Percentiles rank a stretch among this genome's conserved stretches.
Conservation (phyloP, 495 filamentous ascomycete genomes). For the Penicillium desertorum region DNA sequence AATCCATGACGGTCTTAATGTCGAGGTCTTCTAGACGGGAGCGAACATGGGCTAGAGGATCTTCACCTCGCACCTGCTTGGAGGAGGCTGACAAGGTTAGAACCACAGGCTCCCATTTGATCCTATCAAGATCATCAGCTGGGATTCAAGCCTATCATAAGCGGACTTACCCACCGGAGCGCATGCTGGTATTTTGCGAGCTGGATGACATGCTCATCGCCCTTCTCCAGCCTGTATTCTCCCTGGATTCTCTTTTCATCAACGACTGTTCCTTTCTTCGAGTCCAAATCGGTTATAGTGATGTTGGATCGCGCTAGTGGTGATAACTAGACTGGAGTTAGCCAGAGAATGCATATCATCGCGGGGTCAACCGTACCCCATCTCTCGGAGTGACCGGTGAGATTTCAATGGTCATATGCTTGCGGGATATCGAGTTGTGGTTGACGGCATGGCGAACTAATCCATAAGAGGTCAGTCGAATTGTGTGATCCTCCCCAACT, state of each 20-base stretch:
- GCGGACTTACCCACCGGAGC: slow-evolving; percentile 41
- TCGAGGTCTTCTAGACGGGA: slow-evolving; percentile 74
- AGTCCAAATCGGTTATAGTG: slow-evolving; percentile 65
- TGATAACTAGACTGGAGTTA: slow-evolving; percentile 36
- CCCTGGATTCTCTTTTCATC: slow-evolving; percentile 69
- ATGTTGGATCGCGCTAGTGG: slow-evolving; percentile 62
- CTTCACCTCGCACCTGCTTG: slow-evolving; percentile 70
- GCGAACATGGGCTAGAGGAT: slow-evolving; percentile 59
- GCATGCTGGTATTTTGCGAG: slow-evolving; percentile 62
- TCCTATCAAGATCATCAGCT: slow-evolving; percentile 42
- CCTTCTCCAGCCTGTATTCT: slow-evolving; percentile 48
- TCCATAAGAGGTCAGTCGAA: slow-evolving; percentile 8
- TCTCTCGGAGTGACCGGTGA: slow-evolving; percentile 63
- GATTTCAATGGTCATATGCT: slow-evolving; percentile 80
- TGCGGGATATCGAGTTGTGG: slow-evolving; percentile 79
- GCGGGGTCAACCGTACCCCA: slow-evolving; percentile 53
- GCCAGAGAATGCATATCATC: slow-evolving; percentile 2
- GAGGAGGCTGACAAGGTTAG: slow-evolving; percentile 79
- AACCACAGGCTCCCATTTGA: slow-evolving; percentile 78
- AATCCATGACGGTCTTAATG: slow-evolving; percentile 78
- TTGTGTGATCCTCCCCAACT: slow-evolving; percentile 19
- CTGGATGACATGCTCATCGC: slow-evolving; percentile 61
- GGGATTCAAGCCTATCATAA: neutral
- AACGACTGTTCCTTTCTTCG: slow-evolving; percentile 76
- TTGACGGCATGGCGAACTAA: slow-evolving; percentile 58